Evolutionary conservation across 306 rosid genomes (phyloP).

Genomic region (Purshia tridentata): DNA sequence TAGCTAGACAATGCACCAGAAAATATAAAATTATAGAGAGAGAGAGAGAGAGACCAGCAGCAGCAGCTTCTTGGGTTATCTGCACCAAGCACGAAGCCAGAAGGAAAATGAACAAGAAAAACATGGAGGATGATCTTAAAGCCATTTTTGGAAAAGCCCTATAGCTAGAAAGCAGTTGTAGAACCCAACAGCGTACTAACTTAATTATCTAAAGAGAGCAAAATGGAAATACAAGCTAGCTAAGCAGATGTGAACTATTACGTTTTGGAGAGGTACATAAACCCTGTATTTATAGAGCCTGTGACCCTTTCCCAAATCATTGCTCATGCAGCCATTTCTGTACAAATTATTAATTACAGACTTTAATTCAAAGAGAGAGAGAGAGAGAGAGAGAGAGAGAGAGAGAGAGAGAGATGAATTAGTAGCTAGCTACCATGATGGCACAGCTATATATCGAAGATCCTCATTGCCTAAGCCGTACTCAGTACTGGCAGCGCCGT

Average conservation of each 20-base stretch:
- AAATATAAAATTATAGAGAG: not conserved
- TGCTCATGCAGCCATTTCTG: conserved; percentile 57
- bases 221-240: not conserved
- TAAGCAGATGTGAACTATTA: not conserved
- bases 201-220: no score
- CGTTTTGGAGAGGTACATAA: not conserved
- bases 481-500: no score
- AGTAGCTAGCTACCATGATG: no score
- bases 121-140: conserved; percentile 26
- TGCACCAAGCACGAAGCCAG: conserved; percentile 41
- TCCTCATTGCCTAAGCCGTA: no score
- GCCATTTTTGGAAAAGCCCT: conserved; percentile 36
- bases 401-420: no score
- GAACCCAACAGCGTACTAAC: no score
- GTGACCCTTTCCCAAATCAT: conserved; percentile 36
- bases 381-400: no score
- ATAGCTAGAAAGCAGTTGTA: not conserved
- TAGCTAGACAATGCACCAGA: no score
- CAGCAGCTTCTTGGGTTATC: conserved; percentile 29
- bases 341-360: conserved; percentile 25
- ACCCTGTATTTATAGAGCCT: conserved; percentile 46
- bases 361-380: no score
- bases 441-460: no score
- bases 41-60: conserved; percentile 30
- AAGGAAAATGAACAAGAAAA: conserved; percentile 22